Evolutionary conservation across 1,139 yeast species (phyloP).

Genomic region (Blastobotrys proliferans): DNA sequence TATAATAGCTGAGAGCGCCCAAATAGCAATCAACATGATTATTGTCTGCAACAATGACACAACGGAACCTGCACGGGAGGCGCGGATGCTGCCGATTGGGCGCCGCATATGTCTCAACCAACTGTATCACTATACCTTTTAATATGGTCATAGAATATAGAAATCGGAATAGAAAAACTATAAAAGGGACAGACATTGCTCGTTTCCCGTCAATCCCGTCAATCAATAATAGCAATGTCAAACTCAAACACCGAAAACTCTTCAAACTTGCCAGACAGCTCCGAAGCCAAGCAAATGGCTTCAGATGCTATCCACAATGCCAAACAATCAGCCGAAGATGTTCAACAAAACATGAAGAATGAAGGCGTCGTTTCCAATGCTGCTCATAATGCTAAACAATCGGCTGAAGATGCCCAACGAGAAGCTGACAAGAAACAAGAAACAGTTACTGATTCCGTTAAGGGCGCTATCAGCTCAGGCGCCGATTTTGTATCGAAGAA

Average conservation of each 20-base stretch:
- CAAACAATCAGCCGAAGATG: constrained; percentile 8
- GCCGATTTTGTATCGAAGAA: constrained; percentile 9
- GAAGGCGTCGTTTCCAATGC: constrained; percentile 7
- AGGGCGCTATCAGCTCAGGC: constrained; percentile 1
- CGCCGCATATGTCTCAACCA: too few relatives aligned
- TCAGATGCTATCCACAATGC: constrained; percentile 9
- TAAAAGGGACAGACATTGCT: too few relatives aligned
- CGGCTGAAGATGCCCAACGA: constrained; percentile 3
- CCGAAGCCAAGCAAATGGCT: constrained; percentile 12
- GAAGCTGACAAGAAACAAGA: constrained; percentile 3
- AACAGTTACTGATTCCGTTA: constrained; percentile 7
- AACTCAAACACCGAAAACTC: background rate
- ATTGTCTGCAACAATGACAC: too few relatives aligned
- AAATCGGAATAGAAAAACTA: too few relatives aligned
- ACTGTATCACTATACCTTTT: too few relatives aligned
- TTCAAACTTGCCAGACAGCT: constrained; percentile 6
- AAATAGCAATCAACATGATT: too few relatives aligned
- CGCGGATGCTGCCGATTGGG: too few relatives aligned
- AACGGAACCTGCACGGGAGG: too few relatives aligned
- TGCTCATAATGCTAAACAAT: constrained; percentile 7
- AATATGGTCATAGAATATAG: too few relatives aligned
- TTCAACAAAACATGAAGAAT: constrained; percentile 4
- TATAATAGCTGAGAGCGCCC: too few relatives aligned
- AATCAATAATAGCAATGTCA: too few relatives aligned
- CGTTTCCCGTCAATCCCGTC: too few relatives aligned